Evolutionary conservation across 2,329 filamentous ascomycete genomes (phyloP), one percentile per base, ranked within the genome.

Genomic region (Teratosphaeria nubilosa): DNA sequence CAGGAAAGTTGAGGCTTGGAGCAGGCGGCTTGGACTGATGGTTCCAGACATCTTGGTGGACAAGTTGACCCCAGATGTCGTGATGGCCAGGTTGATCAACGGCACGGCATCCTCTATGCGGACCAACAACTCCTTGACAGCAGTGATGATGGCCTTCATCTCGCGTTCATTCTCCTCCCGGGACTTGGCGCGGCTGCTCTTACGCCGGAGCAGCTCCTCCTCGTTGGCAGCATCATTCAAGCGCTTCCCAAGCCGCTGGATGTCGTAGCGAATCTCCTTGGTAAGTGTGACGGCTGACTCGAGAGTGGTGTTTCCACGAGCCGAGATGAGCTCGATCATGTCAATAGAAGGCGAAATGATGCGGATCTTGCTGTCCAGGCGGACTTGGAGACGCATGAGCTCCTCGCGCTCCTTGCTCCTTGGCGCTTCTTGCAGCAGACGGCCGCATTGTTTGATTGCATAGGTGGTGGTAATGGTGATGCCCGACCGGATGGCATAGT

Each of bases 91-190:
- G 66, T 94, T 96, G 70, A 99, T 87, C 3, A 96, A 78, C 0
- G 92, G 92, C 11, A 97, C 90, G 13, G 92, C 88, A 72, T 94
- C 87, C 71, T 97, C 92, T 61, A 99, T 95, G 9, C 87, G 84
- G 11, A 77, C 75, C 1, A 97, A 80, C 2, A 99, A 75, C 13
- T 76, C 79, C 68, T 86, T 88, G 68, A 96, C 92, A 52, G 91
- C 88, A 11, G 76, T 70, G 56, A 92, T 83, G 62, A 97, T 88
- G 45, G 77, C 74, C 56, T 82, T 79, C 24, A 96, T 77, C 67
- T 92, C 86, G 1, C 77, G 73, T 58, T 86, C 81, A 60, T 82
- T 85, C 59, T 82, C 76, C 14, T 80, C 78, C 25, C 79, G 77
- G 37, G 80, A 78, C 60, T 77, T 76, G 34, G 76, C 73, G 52